Evolutionary conservation across 2,329 filamentous ascomycete genomes (phyloP).

Genomic region (Epichloe sibirici): DNA sequence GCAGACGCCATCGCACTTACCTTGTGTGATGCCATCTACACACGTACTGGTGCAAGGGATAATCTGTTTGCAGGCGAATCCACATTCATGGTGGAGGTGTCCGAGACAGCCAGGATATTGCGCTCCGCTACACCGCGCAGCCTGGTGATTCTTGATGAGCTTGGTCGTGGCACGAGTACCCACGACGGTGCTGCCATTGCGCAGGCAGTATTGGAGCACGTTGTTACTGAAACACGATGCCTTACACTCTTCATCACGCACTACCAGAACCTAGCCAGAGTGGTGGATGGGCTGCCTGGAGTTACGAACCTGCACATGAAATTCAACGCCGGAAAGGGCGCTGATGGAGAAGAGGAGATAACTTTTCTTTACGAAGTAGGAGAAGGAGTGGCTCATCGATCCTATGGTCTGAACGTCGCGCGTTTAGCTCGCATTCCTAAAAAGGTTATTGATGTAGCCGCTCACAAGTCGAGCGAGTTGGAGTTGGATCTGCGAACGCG

Average conservation of each 20-base stretch:
- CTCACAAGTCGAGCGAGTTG: slow-evolving; percentile 65
- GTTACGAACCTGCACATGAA: slow-evolving; percentile 92
- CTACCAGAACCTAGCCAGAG: slow-evolving; percentile 70
- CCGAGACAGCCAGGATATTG: slow-evolving; percentile 82
- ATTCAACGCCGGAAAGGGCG: slow-evolving; percentile 43
- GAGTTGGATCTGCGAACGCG: slow-evolving; percentile 60
- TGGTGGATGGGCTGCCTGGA: slow-evolving; percentile 55
- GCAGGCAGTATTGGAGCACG: slow-evolving; percentile 75
- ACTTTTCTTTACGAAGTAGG: slow-evolving; percentile 91
- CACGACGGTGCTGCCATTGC: slow-evolving; percentile 96
- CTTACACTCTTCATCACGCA: slow-evolving; percentile 95
- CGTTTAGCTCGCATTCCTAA: slow-evolving; percentile 70
- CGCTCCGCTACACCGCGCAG: slow-evolving; percentile 75
- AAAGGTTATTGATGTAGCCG: slow-evolving; percentile 65
- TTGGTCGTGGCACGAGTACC: slow-evolving; percentile 85
- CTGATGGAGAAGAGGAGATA: slow-evolving; percentile 57
- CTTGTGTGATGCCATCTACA: slow-evolving; percentile 83
- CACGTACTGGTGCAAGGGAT: slow-evolving; percentile 90
- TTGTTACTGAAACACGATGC: slow-evolving; percentile 61
- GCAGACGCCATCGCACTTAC: slow-evolving; percentile 63
- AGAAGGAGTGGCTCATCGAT: slow-evolving; percentile 83
- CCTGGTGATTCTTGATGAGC: slow-evolving; percentile 86
- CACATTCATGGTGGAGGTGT: slow-evolving; percentile 97
- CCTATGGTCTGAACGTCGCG: slow-evolving; percentile 90
- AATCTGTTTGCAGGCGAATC: slow-evolving; percentile 91